Evolutionary conservation across 2,329 filamentous ascomycete species (phyloP), one percentile per base, ranked within the genome.

Genomic region (Cladosporium sp.): DNA sequence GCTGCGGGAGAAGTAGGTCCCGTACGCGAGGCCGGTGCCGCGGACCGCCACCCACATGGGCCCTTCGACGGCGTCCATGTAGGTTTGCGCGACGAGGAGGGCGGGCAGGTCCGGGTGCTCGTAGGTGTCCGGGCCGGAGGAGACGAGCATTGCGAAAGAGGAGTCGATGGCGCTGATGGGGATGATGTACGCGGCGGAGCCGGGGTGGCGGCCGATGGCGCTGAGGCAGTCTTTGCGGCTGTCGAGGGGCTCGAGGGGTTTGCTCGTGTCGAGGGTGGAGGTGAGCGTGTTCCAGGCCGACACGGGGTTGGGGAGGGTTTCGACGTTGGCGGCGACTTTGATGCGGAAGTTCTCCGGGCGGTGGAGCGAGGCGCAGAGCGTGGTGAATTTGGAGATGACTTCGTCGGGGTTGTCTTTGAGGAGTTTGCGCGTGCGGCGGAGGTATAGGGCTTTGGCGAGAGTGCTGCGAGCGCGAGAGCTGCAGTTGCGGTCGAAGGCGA

Each of bases 41-140:
- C 93, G 89, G 43, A 97, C 88, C 0, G 89, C 89, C 56, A 86
- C 86, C 92, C 93, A 97, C 27, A 99, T 81, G 1, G 93, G 93
- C 0, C 93, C 93, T 69, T 99, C 93, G 15, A 95, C 87, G 1
- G 90, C 85, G 64, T 96, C 91, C 54, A 99, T 85, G 65, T 96
- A 97, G 17, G 90, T 84, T 43, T 90, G 82, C 1, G 92, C 90
- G 7, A 99, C 91, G 67, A 95, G 82, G 45, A 96, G 78, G 2
- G 91, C 85, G 0, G 93, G 90, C 1, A 97, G 76, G 13, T 82
- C 79, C 0, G 90, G 85, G 62, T 96, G 86, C 3, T 80, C 77
- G 64, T 86, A 91, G 0, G 85, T 88, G 19, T 81, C 79, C 13
- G 92, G 80, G 5, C 92, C 92, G 37, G 80, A 80, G 2, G 85